These are phyloP conservation scores for Firmiana major DNA, from an alignment of 345 rosid genomes.

Conservation along the genomic window DNA sequence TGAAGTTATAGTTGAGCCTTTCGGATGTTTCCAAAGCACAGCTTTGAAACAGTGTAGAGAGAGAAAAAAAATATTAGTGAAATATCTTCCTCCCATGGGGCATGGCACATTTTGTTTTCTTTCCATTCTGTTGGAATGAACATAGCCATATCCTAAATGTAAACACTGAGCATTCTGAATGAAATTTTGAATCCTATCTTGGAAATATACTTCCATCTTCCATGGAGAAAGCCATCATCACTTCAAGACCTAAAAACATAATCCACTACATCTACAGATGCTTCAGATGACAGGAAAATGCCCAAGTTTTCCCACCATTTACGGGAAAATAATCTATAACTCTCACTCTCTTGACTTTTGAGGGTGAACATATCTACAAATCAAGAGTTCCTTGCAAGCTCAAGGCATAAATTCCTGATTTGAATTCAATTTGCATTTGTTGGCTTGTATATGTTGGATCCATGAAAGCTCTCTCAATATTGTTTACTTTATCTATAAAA, in stretches of 20 bases:
- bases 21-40: neutral
- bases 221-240: neutral
- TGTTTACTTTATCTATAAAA: too few relatives aligned
- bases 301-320: neutral
- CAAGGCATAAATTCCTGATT: neutral
- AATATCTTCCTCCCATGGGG: neutral
- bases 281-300: neutral
- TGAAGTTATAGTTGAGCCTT: constrained; percentile 7
- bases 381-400: neutral
- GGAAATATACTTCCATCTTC: neutral
- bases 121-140: neutral
- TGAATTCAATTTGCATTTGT: too few relatives aligned
- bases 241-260: neutral
- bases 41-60: constrained; percentile 22
- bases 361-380: neutral
- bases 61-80: neutral
- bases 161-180: neutral
- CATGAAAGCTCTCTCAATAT: too few relatives aligned
- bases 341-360: too few relatives aligned
- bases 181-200: constrained; percentile 4
- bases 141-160: neutral
- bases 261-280: too few relatives aligned
- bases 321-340: neutral
- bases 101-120: neutral
- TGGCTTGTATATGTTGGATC: too few relatives aligned